These are phyloP conservation scores for Colletotrichum endophyticum DNA, from an alignment of 2,329 filamentous ascomycete species.

Conservation along the genomic window DNA sequence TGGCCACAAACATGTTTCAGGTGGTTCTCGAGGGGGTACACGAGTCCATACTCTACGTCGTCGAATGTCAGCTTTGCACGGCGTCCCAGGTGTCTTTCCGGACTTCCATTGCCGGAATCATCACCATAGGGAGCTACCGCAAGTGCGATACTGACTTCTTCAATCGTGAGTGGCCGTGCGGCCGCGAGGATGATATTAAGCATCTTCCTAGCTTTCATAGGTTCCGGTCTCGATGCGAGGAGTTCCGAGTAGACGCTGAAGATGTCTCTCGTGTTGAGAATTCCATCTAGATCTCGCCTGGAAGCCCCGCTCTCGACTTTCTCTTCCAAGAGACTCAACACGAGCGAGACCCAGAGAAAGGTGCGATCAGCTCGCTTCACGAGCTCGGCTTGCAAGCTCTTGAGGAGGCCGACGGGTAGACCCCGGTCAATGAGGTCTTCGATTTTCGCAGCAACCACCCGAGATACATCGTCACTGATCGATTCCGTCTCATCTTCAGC, in stretches of 20 bases:
- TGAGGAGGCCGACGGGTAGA: constrained; percentile 6
- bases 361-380: constrained; percentile 22
- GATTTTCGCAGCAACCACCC: constrained; percentile 18
- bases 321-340: constrained; percentile 20
- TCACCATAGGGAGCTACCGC: neutral
- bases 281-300: constrained; percentile 11
- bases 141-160: constrained; percentile 23
- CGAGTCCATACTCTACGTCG: constrained; percentile 19
- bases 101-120: neutral
- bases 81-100: neutral
- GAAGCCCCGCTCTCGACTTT: constrained; percentile 16
- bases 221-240: constrained; percentile 13
- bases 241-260: constrained; percentile 19
- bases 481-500: constrained; percentile 20
- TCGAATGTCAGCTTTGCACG: neutral
- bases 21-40: constrained; percentile 20
- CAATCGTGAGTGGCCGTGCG: constrained; percentile 18
- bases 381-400: constrained; percentile 11
- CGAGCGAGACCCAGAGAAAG: constrained; percentile 26
- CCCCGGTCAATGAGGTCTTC: constrained; percentile 14
- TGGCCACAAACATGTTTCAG: constrained; percentile 22
- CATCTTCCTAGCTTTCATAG: constrained; percentile 15
- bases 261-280: constrained; percentile 19
- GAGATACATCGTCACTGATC: constrained; percentile 20
- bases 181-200: constrained; percentile 21